Evolutionary conservation across 345 rosid genomes (phyloP).

Genomic region (Corchorus olitorius): DNA sequence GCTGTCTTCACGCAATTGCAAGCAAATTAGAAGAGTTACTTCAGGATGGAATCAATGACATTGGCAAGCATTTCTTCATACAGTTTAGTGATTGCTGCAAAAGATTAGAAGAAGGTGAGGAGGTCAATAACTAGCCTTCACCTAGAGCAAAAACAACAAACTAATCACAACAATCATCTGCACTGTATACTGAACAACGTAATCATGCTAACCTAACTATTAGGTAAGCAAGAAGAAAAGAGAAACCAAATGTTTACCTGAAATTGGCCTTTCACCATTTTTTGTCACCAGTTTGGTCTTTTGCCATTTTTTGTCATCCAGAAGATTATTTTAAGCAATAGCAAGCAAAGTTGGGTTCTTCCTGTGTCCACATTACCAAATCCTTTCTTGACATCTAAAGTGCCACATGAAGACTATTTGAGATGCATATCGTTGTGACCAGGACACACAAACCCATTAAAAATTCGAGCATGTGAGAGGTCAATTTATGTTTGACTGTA

Average conservation of each 20-base stretch:
- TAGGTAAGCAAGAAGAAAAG: neutral
- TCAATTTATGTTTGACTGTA: neutral
- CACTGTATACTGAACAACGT: too few species aligned
- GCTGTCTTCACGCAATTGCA: too few species aligned
- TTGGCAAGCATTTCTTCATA: too few species aligned
- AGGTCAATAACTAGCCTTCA: too few species aligned
- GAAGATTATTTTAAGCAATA: neutral
- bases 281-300: constrained; percentile 42
- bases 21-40: too few species aligned
- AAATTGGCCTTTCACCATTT: constrained; percentile 49
- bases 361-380: neutral
- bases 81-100: too few species aligned
- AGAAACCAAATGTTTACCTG: constrained; percentile 38
- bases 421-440: neutral
- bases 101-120: too few species aligned
- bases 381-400: constrained; percentile 1
- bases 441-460: neutral
- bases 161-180: too few species aligned
- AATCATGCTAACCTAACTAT: neutral
- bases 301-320: neutral
- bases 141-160: too few species aligned
- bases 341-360: neutral
- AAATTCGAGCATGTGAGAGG: constrained; percentile 3
- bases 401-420: neutral
- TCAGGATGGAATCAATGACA: too few species aligned